A percentile compares a stretch with the other conserved stretches of the same genome.
Evolutionary conservation across 2,329 filamentous ascomycete species (phyloP).

Genomic region (Dothidotthia symphoricarpi): DNA sequence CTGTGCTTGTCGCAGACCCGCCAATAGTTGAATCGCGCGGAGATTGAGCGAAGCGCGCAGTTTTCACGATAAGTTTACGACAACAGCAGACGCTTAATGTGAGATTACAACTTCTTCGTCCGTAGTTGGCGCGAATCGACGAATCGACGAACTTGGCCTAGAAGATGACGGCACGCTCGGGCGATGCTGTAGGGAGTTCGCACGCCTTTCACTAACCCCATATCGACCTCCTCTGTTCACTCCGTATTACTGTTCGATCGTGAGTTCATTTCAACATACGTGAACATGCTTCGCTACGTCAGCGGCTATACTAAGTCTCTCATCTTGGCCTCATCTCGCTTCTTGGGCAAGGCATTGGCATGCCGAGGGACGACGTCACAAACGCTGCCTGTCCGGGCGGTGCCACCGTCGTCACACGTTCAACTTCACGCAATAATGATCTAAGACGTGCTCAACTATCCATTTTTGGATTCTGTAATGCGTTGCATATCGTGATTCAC

Average conservation of each 20-base stretch:
- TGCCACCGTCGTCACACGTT: slow-evolving; percentile 19
- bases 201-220: slow-evolving; percentile 2
- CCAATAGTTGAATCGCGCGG: slow-evolving; percentile 22
- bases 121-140: slow-evolving; percentile 7
- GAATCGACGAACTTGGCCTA: background rate
- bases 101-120: slow-evolving; percentile 1
- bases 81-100: slow-evolving; percentile 1
- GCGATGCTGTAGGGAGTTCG: too few species aligned
- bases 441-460: slow-evolving; percentile 2
- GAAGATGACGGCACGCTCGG: too few species aligned
- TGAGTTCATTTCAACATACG: too few species aligned
- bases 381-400: slow-evolving; percentile 10
- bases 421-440: slow-evolving; percentile 4
- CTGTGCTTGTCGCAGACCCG: slow-evolving; percentile 30
- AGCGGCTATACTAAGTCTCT: too few species aligned
- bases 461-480: background rate
- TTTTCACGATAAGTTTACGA: background rate
- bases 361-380: too few species aligned
- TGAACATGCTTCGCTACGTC: too few species aligned
- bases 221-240: slow-evolving; percentile 2
- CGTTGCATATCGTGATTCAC: slow-evolving; percentile 1
- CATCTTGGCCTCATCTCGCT: too few species aligned
- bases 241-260: too few species aligned
- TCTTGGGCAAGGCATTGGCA: too few species aligned
- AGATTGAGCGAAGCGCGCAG: background rate